Evolutionary conservation across 164 flowering plant genomes (phyloP).

Genomic region (Vitis cinerea): DNA sequence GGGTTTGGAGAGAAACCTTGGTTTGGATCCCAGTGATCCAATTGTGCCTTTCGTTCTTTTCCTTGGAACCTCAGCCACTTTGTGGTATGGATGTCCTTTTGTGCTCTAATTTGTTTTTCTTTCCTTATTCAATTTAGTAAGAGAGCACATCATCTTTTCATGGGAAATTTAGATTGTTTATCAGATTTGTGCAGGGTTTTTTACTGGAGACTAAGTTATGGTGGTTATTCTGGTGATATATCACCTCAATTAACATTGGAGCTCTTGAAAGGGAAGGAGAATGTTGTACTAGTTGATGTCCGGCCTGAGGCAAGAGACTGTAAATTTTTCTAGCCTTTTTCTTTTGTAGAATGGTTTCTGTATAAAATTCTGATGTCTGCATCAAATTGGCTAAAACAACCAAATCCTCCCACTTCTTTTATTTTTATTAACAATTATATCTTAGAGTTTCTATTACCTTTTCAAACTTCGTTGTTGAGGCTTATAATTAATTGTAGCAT

Average conservation of each 20-base stretch:
- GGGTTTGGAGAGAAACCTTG: conserved; percentile 66
- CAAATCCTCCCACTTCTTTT: not conserved
- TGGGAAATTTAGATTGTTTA: conserved; percentile 32
- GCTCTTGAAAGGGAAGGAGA: conserved; percentile 54
- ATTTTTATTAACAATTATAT: not conserved
- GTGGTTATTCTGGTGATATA: conserved; percentile 91
- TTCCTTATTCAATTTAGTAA: not conserved
- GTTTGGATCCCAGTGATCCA: conserved; percentile 87
- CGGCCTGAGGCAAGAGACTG: conserved; percentile 97
- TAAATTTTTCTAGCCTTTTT: conserved; percentile 55
- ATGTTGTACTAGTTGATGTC: conserved; percentile 75
- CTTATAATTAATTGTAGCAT: not conserved
- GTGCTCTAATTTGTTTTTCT: not conserved
- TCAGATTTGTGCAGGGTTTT: conserved; percentile 80
- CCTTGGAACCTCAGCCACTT: conserved; percentile 60
- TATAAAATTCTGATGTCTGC: conserved; percentile 1
- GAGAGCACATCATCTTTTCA: conserved; percentile 5
- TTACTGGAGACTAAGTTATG: conserved; percentile 62
- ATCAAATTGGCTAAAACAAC: not conserved
- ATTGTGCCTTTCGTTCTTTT: conserved; percentile 60
- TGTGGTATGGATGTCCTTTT: conserved; percentile 63
- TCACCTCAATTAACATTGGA: conserved; percentile 68
- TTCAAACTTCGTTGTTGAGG: too few species aligned
- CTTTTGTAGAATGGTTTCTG: conserved; percentile 10
- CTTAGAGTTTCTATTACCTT: not conserved